These are phyloP conservation scores for Austroboletus novae-zelandiae DNA, from an alignment of 1,284 basidiomycete genomes.

Conservation along the genomic window DNA sequence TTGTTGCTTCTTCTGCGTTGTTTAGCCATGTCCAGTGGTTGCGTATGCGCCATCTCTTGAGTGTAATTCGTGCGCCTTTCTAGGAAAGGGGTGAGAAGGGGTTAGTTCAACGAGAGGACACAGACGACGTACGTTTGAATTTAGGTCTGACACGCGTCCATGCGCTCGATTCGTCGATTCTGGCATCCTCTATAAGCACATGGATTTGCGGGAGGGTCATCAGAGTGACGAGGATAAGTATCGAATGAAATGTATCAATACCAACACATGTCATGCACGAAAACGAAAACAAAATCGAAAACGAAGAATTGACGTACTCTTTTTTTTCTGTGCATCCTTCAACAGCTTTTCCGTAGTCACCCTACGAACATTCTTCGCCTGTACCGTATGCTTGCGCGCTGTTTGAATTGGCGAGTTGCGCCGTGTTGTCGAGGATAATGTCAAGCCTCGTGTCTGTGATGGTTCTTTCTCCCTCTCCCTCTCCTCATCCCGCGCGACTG, in stretches of 20 bases:
- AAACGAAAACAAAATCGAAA: background rate
- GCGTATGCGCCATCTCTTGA: constrained; percentile 1
- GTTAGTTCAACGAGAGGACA: background rate
- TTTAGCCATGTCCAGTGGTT: background rate
- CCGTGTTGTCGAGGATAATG: background rate
- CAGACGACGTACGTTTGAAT: constrained; percentile 16
- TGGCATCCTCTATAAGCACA: constrained; percentile 2
- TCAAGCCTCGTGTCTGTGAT: background rate
- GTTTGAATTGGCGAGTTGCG: background rate
- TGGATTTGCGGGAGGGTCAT: background rate
- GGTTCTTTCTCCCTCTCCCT: background rate
- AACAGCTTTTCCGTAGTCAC: constrained; percentile 17
- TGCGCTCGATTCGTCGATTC: constrained; percentile 3
- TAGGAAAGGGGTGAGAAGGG: constrained; percentile 1
- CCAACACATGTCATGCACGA: background rate
- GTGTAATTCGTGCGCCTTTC: constrained; percentile 15
- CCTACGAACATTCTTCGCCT: constrained; percentile 4
- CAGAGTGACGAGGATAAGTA: background rate
- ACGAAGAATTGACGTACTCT: constrained; percentile 12
- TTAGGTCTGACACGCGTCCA: constrained; percentile 17
- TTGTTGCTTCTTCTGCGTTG: background rate
- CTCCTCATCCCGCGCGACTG: constrained; percentile 3
- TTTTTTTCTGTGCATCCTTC: constrained; percentile 12
- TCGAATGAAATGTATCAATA: background rate
- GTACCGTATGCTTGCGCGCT: constrained; percentile 22